phyloP scores from a whole-genome alignment of 129 eudicot species.

The carrot (Daucus carota) region DH1_v3.0 NC_030384.2:25120001-25120500 shows the following conservation, averaged over 20 bases:
- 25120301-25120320: background rate
- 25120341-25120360: background rate
- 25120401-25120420: background rate
- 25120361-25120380: background rate
- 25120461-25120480: background rate
- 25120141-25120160: background rate
- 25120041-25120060: background rate
- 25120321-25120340: background rate
- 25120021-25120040: background rate
- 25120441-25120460: background rate
- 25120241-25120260: too few species aligned
- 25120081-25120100: constrained; percentile 3
- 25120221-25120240: background rate
- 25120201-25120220: background rate
- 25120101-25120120: background rate
- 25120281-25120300: background rate
- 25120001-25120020: background rate
- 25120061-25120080: background rate
- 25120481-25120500: background rate
- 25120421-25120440: background rate
- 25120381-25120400: background rate
- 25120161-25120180: background rate
- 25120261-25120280: background rate
- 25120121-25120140: background rate
- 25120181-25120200: background rate